Base-by-base conservation (phyloP, 2,329 filamentous ascomycete genomes). In the Colletotrichum liaoningense region DNA sequence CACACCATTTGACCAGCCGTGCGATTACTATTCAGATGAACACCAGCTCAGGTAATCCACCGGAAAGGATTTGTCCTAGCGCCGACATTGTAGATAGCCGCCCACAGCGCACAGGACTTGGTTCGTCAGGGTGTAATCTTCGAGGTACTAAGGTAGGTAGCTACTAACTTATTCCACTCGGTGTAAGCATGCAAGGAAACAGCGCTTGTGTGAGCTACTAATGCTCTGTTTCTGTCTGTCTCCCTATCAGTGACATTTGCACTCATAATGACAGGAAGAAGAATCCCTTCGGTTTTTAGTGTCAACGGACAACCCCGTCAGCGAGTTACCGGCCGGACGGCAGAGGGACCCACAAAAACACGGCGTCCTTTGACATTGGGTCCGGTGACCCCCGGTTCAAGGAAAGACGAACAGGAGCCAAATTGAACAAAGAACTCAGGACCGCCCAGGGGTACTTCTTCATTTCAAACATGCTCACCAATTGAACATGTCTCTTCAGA, bases 1-100 rank as follows among this genome's bases (percentile, higher is more conserved):
- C 69, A 63, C 69, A 57, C 68, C 69, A 69, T 24, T 57, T 58
- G 57, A 72, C 69, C 49, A 55, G 38, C 65, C 16, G 58, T 72
- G 57, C 69, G 33, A 52, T 30, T 38, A 9, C 38, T 16, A n/a
- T 57, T 19, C 26, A 60, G 35, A 38, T 33, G 64, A 28, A 46
- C 24, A 11, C 49, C 24, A 59, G 42, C 56, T 67, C 68, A 71
- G 26, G 33, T 35, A 64, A 52, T 26, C 38, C 22, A 35, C 38
- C 35, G 42, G 35, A 33, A 26, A 49, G 30, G 9, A 4, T 38
- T 38, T 55, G 42, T 24, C 24, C 59, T 62, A 57, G 49, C 64
- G 56, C 52, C 5, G 12, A 62, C 26, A 58, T 33, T 12, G 49
- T 49, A 14, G 19, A 19, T 14, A 16, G 22, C 28, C 28, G 49